Evolutionary conservation across 768 basidiomycete species (phyloP).

Genomic region (Lactarius trivialis): DNA sequence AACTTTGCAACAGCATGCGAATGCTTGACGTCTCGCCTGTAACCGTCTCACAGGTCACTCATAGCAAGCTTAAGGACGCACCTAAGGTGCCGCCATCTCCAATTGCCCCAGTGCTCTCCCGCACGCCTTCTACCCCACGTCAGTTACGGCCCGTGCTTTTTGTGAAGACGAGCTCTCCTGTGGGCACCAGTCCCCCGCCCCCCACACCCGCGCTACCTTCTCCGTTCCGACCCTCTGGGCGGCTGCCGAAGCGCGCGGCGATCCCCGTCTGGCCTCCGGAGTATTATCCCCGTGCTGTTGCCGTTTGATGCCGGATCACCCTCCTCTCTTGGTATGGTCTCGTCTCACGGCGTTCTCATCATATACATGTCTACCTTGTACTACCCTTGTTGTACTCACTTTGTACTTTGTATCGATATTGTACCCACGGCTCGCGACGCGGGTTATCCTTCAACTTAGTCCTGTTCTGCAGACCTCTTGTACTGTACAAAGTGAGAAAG

Average conservation of each 20-base stretch:
- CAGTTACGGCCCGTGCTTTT: conserved; percentile 13
- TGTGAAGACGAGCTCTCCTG: conserved; percentile 16
- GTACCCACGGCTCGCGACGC: background rate
- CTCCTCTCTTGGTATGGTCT: background rate
- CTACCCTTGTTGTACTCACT: background rate
- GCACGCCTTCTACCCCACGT: conserved; percentile 21
- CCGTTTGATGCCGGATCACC: conserved; percentile 7
- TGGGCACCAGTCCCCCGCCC: conserved; percentile 14
- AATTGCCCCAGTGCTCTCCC: conserved; percentile 25
- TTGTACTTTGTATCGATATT: conserved; percentile 9
- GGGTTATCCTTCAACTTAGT: background rate
- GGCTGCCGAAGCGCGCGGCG: conserved; percentile 13
- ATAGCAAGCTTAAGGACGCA: background rate
- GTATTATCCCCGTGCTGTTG: conserved; percentile 16
- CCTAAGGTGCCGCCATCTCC: background rate
- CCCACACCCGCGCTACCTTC: conserved; percentile 10
- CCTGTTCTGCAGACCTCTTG: background rate
- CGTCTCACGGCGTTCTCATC: background rate
- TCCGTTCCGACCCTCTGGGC: conserved; percentile 15
- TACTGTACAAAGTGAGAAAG: background rate
- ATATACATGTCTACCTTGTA: background rate
- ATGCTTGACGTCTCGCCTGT: background rate
- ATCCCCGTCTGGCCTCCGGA: conserved; percentile 13
- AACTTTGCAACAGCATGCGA: conserved; percentile 14
- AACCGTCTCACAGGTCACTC: background rate